Evolutionary conservation across 441 rosid genomes (phyloP), one percentile per base, ranked within the genome.

Genomic region (Pelargonium cotyledonis): DNA sequence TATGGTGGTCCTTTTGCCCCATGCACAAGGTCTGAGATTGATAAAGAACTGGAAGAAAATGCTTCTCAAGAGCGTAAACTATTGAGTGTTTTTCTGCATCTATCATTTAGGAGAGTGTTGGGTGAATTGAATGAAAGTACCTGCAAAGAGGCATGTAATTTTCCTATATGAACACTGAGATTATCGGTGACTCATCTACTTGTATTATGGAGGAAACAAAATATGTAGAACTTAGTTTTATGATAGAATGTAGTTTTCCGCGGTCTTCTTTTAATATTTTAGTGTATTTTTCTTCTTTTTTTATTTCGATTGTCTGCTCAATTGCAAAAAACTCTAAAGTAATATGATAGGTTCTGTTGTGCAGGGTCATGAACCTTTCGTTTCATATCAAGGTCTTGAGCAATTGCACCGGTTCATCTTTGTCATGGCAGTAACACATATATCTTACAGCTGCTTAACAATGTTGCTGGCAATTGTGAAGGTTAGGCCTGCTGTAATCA

Each of bases 351-450:
- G 15, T 55, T 72, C 40, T 71, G 44, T 72, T 67, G 51, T 10
- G 67, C 89, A 92, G 98, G 98, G 89, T 62, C 71, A 79, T 44
- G 96, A 90, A 75, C 98, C 95, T 16, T 90, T 92, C 79, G 92
- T 92, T 70, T 92, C 98, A 43, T 88, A 85, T 76, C 82, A 92
- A 79, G 95, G 89, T 75, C 89, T 90, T 14, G 98, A 92, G 85
- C 96, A 89, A 81, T 68, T 92, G 85, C 98, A 92, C 71, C 95
- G 96, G 67, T 92, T 92, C 88, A 92, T 92, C 77, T 92, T 92
- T 76, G 84, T 92, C 79, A 92, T 92, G 98, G 96, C 98, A 29
- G 75, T 92, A 81, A 92, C 98, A 38, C 98, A 92, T 73, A 66
- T 92, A 72, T 84, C 89, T 51, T 92, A 90, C 85, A 90, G 98